phyloP scores from a whole-genome alignment of 1,284 basidiomycete genomes.

The Lignosus rhinocerotis region DNA sequence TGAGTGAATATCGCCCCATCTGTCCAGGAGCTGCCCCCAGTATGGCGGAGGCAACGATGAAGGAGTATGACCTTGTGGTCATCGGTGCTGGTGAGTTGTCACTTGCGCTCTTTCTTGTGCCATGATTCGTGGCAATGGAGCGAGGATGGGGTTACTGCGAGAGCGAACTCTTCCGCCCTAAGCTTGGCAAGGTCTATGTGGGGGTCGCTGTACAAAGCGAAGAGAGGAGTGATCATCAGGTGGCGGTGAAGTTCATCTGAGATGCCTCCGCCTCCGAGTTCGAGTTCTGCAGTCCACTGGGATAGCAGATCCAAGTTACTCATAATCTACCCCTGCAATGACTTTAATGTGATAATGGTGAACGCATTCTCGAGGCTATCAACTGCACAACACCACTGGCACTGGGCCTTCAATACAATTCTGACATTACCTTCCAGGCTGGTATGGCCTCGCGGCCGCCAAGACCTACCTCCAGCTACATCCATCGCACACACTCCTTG shows the following conservation, averaged over 20 bases:
- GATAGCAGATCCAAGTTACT: too few species aligned
- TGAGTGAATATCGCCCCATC: not conserved
- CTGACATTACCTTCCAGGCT: not conserved
- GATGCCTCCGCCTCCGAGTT: not conserved
- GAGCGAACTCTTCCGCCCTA: too few species aligned
- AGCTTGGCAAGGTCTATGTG: too few species aligned
- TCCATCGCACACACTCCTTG: not conserved
- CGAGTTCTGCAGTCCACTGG: too few species aligned
- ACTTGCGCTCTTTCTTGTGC: not conserved
- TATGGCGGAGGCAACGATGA: not conserved
- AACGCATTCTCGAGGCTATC: too few species aligned
- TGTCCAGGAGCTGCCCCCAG: not conserved
- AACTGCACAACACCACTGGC: not conserved
- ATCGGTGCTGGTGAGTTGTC: not conserved
- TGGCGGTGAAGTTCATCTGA: not conserved
- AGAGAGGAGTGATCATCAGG: too few species aligned
- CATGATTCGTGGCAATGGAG: too few species aligned
- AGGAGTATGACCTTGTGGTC: not conserved
- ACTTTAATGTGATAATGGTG: not conserved
- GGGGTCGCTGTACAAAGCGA: too few species aligned
- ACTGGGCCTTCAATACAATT: not conserved
- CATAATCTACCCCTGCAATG: too few species aligned
- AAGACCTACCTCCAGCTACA: constrained; percentile 2
- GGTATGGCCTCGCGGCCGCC: not conserved
- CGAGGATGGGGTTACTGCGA: too few species aligned